Evolutionary conservation across 2,329 filamentous ascomycete genomes (phyloP).

Genomic region (Aureobasidium melanogenum): DNA sequence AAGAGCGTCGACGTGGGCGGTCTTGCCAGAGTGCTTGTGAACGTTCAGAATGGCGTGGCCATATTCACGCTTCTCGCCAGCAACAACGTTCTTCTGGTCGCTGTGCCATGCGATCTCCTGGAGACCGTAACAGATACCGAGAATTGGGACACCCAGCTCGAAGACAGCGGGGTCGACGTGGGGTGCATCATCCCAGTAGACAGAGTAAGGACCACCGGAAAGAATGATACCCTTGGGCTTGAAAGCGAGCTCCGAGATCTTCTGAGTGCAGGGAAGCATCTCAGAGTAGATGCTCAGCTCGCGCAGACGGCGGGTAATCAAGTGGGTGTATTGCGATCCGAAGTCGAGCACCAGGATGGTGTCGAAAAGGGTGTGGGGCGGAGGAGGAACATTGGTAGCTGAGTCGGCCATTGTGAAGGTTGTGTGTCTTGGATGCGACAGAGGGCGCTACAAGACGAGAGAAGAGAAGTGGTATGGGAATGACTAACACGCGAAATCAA

Average conservation of each 20-base stretch:
- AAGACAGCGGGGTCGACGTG: constrained; percentile 79
- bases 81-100: constrained; percentile 56
- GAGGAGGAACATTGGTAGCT: constrained; percentile 29
- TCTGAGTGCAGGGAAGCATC: constrained; percentile 80
- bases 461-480: neutral
- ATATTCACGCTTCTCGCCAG: constrained; percentile 61
- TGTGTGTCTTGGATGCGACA: neutral
- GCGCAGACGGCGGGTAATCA: constrained; percentile 66
- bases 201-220: constrained; percentile 64
- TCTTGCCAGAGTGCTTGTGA: constrained; percentile 44
- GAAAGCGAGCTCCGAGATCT: constrained; percentile 65
- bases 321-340: constrained; percentile 62
- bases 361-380: constrained; percentile 46
- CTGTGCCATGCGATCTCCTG: constrained; percentile 68
- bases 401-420: constrained; percentile 19
- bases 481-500: constrained; percentile 19
- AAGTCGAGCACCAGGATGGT: constrained; percentile 68
- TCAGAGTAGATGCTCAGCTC: constrained; percentile 77
- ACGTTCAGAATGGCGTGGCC: constrained; percentile 60
- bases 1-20: constrained; percentile 62
- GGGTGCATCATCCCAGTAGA: constrained; percentile 69
- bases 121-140: constrained; percentile 56
- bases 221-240: constrained; percentile 79
- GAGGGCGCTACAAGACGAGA: constrained; percentile 1
- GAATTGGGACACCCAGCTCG: constrained; percentile 56